Percentiles rank a stretch among this genome's conserved stretches.
Evolutionary conservation across 2,329 filamentous ascomycete genomes (phyloP).

Genomic region (Trichoderma guizhouense): DNA sequence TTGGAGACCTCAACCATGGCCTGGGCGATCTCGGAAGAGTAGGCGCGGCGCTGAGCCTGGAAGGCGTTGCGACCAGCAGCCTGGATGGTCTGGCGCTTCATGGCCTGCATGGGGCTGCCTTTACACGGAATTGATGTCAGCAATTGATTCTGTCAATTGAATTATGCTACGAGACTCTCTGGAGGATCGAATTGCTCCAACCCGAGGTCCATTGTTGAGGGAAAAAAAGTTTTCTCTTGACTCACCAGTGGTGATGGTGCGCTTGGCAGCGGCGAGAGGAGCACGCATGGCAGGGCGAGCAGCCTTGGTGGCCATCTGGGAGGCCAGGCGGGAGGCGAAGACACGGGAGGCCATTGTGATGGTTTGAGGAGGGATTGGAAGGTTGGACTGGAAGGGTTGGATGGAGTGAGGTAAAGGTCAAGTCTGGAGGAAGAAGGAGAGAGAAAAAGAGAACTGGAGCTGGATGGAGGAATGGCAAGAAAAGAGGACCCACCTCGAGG

Average conservation of each 20-base stretch:
- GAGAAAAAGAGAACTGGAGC: slow-evolving; percentile 34
- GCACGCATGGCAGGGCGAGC: slow-evolving; percentile 71
- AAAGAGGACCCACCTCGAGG: slow-evolving; percentile 37
- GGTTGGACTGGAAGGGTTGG: slow-evolving; percentile 31
- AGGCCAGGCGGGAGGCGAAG: slow-evolving; percentile 73
- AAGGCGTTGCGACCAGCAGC: slow-evolving; percentile 63
- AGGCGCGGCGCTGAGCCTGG: slow-evolving; percentile 66
- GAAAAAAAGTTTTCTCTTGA: slow-evolving; percentile 34
- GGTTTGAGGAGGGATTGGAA: slow-evolving; percentile 38
- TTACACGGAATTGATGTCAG: slow-evolving; percentile 31
- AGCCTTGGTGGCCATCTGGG: slow-evolving; percentile 73
- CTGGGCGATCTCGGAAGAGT: slow-evolving; percentile 84
- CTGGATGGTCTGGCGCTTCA: slow-evolving; percentile 73
- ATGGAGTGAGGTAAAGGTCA: slow-evolving; percentile 30
- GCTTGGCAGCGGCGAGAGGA: slow-evolving; percentile 65
- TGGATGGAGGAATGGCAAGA: slow-evolving; percentile 38
- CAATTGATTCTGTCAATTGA: slow-evolving; percentile 35
- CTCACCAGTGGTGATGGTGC: slow-evolving; percentile 72
- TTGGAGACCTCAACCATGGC: slow-evolving; percentile 88
- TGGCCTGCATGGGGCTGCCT: slow-evolving; percentile 66
- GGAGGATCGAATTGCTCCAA: slow-evolving; percentile 12
- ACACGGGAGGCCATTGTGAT: slow-evolving; percentile 80
- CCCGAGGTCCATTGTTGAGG: slow-evolving; percentile 12
- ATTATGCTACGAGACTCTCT: slow-evolving; percentile 27
- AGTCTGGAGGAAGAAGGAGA: slow-evolving; percentile 31